Evolutionary conservation across 352 stramenopile genomes (phyloP).

Genomic region (Globisporangium heterothallicum): DNA sequence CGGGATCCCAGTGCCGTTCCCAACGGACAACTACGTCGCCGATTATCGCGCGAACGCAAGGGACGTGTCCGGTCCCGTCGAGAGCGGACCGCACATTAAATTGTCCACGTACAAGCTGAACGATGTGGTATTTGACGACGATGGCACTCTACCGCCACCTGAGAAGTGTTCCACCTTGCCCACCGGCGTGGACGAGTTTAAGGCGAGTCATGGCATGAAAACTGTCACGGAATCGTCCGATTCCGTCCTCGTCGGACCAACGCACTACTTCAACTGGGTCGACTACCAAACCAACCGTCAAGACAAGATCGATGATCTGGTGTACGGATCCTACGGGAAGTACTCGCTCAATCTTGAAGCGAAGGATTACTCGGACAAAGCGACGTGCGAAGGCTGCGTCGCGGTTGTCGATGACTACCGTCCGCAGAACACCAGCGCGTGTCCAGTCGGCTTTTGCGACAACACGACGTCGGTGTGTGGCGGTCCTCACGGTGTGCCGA

Average conservation of each 20-base stretch:
- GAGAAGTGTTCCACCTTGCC: not conserved
- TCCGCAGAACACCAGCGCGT: constrained; percentile 28
- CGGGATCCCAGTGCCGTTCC: constrained; percentile 38
- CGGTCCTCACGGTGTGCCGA: not conserved
- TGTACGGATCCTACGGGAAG: constrained; percentile 41
- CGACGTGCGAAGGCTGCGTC: constrained; percentile 46
- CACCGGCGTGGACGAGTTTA: not conserved
- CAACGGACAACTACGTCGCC: constrained; percentile 45
- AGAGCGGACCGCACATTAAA: constrained; percentile 11
- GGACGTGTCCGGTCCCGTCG: constrained; percentile 4
- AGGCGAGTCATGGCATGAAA: no score
- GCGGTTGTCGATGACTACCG: constrained; percentile 49
- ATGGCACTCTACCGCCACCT: not conserved
- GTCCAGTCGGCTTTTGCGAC: constrained; percentile 39
- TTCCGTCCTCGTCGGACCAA: constrained; percentile 11
- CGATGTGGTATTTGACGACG: not conserved
- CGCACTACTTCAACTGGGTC: constrained; percentile 30
- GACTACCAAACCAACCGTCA: constrained; percentile 41
- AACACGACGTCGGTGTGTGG: constrained; percentile 3
- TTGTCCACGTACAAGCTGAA: not conserved
- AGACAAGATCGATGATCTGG: constrained; percentile 33
- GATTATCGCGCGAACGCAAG: constrained; percentile 28
- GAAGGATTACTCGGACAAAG: constrained; percentile 36
- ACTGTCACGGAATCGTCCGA: no score
- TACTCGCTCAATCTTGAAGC: constrained; percentile 48